A percentile compares a stretch with the other conserved stretches of the same genome.
Evolutionary conservation across 345 rosid genomes (phyloP).

Genomic region (Eucalyptus tenuipes): DNA sequence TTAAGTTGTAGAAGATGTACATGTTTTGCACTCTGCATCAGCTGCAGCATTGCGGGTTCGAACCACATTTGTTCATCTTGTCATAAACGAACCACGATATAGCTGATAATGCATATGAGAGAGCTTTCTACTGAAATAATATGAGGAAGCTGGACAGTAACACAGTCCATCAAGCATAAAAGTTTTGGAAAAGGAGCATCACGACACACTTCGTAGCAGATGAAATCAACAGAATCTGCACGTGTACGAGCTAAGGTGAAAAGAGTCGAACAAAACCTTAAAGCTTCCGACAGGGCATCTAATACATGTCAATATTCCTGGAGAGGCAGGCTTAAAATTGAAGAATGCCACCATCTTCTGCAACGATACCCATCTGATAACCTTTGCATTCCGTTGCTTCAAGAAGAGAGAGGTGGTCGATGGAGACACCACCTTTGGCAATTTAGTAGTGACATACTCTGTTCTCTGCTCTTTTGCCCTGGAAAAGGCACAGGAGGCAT

Average conservation of each 20-base stretch:
- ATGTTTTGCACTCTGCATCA: not conserved
- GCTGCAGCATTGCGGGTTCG: not conserved
- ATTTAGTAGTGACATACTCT: not conserved
- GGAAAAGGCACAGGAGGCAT: not conserved
- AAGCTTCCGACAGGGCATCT: not conserved
- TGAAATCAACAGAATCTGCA: not conserved
- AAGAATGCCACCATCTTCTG: not conserved
- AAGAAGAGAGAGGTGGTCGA: not conserved
- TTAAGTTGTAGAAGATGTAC: not conserved
- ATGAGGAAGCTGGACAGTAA: not conserved
- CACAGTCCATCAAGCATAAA: not conserved
- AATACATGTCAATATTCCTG: not conserved
- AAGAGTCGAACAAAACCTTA: not conserved
- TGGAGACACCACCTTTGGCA: not conserved
- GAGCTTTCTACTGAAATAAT: not conserved
- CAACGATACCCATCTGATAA: not conserved
- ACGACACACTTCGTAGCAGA: not conserved
- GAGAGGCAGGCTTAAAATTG: not conserved
- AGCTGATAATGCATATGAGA: not conserved
- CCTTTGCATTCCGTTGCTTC: not conserved
- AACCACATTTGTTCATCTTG: not conserved
- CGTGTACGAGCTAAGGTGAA: not conserved
- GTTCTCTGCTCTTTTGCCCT: not conserved
- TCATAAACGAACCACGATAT: not conserved
- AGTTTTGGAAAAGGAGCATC: not conserved